Base-by-base conservation (phyloP, 208 protist genomes). In the Crithidia thermophila region DNA sequence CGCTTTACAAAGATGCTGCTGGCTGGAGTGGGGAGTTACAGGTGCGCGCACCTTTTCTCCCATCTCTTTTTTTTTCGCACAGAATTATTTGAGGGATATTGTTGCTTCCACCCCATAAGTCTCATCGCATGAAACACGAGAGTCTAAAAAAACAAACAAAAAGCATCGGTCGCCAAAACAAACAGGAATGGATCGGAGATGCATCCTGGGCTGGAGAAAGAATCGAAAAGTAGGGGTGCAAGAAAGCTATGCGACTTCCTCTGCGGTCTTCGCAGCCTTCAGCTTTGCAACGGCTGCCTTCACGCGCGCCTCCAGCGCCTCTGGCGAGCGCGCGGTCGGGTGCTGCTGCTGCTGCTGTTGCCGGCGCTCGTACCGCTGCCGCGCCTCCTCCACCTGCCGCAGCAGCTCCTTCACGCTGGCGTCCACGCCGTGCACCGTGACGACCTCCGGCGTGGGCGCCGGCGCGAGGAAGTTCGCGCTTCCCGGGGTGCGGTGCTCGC, bases 361-460 rank as follows among this genome's bases (percentile, higher is more conserved):
- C n/a, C 40, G 58, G 21, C 40, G 43, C 18, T n/a, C 42, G 25
- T 43, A 75, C 3, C 37, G 43, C 55, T 65, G 36, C 4, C 69
- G 60, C 23, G 69, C 69, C 39, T 69, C 46, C 37, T 75, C 55
- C 36, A 75, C 52, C 49, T 43, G 52, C 18, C 46, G 69, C 36
- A 64, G 25, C 34, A 75, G 37, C 21, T 52, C 62, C 14, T 23
- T 14, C 37, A 69, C 0, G 5, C 34, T 30, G 3, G 61, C 51
- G n/a, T 47, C 45, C 3, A 55, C 59, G 45, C 30, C 43, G 34
- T 28, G 25, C 10, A 28, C 37, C 16, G 25, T 45, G n/a, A 3
- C 16, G 18, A 6, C 25, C n/a, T 33, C 45, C 20, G 42, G 30
- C 20, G 30, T 6, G 27, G 28, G 18, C 36, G 25, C 27, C 23